phyloP scores from a whole-genome alignment of 164 flowering plant genomes.

The Nelumbo lutea region DNA sequence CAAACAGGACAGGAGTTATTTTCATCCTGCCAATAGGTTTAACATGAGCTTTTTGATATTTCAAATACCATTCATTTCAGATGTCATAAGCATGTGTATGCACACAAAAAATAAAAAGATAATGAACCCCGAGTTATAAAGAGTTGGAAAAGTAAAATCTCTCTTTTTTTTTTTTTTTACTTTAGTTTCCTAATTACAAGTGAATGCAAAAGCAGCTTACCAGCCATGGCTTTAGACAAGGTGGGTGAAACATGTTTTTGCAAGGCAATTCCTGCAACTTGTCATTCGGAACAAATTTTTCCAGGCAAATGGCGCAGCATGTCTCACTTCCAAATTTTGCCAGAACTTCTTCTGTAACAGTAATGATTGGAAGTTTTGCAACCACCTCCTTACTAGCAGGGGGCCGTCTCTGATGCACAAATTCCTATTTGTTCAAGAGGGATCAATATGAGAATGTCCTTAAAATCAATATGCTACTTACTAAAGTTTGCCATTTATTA shows the following conservation, averaged over 20 bases:
- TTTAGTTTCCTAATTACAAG: too few species aligned
- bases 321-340: slow-evolving; percentile 57
- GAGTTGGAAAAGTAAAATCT: too few species aligned
- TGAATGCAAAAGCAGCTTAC: slow-evolving; percentile 26
- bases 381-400: slow-evolving; percentile 95
- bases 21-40: slow-evolving; percentile 54
- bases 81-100: neutral
- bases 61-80: neutral
- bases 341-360: slow-evolving; percentile 58
- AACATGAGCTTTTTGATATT: neutral
- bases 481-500: too few species aligned
- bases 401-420: slow-evolving; percentile 52
- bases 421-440: slow-evolving; percentile 11
- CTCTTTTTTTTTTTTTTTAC: too few species aligned
- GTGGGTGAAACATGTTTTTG: slow-evolving; percentile 89
- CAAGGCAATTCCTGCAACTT: slow-evolving; percentile 96
- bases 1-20: slow-evolving; percentile 95
- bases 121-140: too few species aligned
- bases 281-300: slow-evolving; percentile 58
- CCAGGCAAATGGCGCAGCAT: slow-evolving; percentile 81
- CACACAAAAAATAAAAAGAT: neutral
- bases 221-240: slow-evolving; percentile 97
- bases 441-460: neutral
- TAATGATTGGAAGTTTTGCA: slow-evolving; percentile 73
- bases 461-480: neutral